A percentile compares a stretch with the other conserved stretches of the same genome.
Conservation (phyloP, 768 basidiomycete genomes). For the Xerocomellus amylosporus region DNA sequence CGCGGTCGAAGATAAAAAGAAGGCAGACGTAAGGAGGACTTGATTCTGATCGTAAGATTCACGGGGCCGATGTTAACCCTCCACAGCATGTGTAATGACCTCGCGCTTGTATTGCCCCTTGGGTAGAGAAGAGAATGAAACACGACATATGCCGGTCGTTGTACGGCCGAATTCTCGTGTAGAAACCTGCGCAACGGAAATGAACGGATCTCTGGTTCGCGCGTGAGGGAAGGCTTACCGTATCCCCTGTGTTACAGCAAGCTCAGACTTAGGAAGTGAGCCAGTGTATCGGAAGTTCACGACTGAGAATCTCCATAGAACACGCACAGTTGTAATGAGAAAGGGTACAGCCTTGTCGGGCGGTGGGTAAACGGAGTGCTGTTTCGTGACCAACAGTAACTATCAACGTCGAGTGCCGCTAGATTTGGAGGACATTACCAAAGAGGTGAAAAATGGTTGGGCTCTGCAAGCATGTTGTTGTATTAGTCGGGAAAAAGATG, state of each 20-base stretch:
- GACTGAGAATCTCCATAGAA: no score
- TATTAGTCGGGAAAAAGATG: no score
- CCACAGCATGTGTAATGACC: not conserved
- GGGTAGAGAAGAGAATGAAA: not conserved
- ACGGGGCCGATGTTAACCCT: not conserved
- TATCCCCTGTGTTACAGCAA: not conserved
- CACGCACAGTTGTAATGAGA: no score
- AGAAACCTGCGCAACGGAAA: not conserved
- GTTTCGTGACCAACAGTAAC: no score
- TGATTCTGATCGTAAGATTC: not conserved
- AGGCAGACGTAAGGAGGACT: not conserved
- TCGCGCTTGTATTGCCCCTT: not conserved
- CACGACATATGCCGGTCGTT: not conserved
- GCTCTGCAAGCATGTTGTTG: no score
- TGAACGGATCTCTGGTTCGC: not conserved
- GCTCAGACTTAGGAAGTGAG: not conserved
- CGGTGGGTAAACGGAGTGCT: no score
- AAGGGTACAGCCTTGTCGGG: no score
- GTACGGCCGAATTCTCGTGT: not conserved
- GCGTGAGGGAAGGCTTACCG: not conserved
- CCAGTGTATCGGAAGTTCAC: no score
- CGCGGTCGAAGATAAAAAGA: not conserved
- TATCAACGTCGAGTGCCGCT: no score
- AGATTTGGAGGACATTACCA: no score
- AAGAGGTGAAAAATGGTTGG: no score